Percentiles rank a stretch among this genome's conserved stretches.
phyloP scores from a whole-genome alignment of 1,284 basidiomycete genomes.

The Gastroboletus turbinatus region DNA sequence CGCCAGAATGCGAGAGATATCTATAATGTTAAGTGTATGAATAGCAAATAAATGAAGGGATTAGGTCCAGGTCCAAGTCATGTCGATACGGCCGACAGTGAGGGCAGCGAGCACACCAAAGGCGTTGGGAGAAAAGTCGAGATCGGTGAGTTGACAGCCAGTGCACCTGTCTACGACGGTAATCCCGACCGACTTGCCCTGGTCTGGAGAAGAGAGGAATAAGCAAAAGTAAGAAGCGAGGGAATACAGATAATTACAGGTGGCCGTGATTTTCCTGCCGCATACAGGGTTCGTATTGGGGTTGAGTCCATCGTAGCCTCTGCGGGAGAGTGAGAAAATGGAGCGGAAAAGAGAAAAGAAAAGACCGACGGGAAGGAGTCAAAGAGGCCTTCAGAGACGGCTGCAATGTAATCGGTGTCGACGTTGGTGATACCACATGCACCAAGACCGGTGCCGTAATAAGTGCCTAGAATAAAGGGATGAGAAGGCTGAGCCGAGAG shows the following conservation, averaged over 20 bases:
- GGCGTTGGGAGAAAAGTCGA: constrained; percentile 60
- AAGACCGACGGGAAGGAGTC: constrained; percentile 60
- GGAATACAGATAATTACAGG: constrained; percentile 36
- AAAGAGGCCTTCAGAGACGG: constrained; percentile 58
- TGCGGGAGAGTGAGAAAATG: constrained; percentile 24
- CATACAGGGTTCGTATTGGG: constrained; percentile 69
- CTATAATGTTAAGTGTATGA: constrained; percentile 17
- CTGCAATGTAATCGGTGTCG: constrained; percentile 56
- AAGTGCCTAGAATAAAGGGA: constrained; percentile 44
- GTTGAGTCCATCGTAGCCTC: constrained; percentile 50
- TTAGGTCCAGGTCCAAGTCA: constrained; percentile 48
- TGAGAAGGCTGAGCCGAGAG: not conserved
- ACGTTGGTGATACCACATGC: constrained; percentile 66
- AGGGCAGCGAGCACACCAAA: constrained; percentile 43
- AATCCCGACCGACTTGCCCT: constrained; percentile 50
- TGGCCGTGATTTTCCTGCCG: constrained; percentile 42
- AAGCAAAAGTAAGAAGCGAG: not conserved
- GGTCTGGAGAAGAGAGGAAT: constrained; percentile 37
- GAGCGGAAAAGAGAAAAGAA: not conserved
- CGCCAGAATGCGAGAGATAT: constrained; percentile 4
- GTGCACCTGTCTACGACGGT: constrained; percentile 61
- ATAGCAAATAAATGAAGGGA: constrained; percentile 28
- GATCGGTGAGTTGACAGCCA: constrained; percentile 48
- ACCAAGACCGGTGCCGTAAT: constrained; percentile 60
- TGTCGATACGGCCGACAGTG: constrained; percentile 51